Percentiles rank a stretch among this genome's conserved stretches.
Evolutionary conservation across 202 grass and related monocot genomes (phyloP).

Genomic region (Eragrostis tef): DNA sequence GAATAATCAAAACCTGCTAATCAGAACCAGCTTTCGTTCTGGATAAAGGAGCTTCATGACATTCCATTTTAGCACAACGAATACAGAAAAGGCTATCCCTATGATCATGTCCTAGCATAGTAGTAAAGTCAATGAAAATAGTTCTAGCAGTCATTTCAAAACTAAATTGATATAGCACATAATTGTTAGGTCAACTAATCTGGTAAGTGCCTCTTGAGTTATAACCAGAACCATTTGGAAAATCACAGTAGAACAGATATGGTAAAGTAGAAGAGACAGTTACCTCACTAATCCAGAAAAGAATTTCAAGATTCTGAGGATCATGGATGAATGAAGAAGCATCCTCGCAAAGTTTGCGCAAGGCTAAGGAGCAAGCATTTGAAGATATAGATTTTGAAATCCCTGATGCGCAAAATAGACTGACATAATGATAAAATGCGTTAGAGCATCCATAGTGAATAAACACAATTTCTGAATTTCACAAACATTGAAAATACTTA

Average conservation of each 20-base stretch:
- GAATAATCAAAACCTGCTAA: neutral
- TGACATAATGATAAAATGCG: slow-evolving; percentile 50
- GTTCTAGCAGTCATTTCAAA: slow-evolving; percentile 9
- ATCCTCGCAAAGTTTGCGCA: slow-evolving; percentile 96
- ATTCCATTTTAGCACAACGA: neutral
- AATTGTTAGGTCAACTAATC: neutral
- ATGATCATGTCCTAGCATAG: neutral
- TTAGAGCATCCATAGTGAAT: slow-evolving; percentile 31
- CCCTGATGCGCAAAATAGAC: slow-evolving; percentile 85
- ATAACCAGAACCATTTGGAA: slow-evolving; percentile 15
- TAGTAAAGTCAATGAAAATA: slow-evolving; percentile 13
- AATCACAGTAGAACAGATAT: slow-evolving; percentile 27
- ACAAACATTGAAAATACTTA: slow-evolving; percentile 58
- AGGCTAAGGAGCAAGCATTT: slow-evolving; percentile 82
- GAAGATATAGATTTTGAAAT: slow-evolving; percentile 77
- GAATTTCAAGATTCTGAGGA: slow-evolving; percentile 81
- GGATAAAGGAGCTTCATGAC: too few relatives aligned
- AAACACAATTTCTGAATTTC: slow-evolving; percentile 36
- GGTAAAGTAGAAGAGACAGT: neutral
- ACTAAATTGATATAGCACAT: neutral
- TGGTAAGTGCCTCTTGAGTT: neutral
- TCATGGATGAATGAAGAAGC: slow-evolving; percentile 75
- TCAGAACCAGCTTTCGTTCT: slow-evolving; percentile 25
- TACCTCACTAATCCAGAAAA: slow-evolving; percentile 96
- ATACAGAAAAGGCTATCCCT: neutral